Conservation (phyloP, 768 basidiomycete species). For the Lactifluus pinguis region DNA sequence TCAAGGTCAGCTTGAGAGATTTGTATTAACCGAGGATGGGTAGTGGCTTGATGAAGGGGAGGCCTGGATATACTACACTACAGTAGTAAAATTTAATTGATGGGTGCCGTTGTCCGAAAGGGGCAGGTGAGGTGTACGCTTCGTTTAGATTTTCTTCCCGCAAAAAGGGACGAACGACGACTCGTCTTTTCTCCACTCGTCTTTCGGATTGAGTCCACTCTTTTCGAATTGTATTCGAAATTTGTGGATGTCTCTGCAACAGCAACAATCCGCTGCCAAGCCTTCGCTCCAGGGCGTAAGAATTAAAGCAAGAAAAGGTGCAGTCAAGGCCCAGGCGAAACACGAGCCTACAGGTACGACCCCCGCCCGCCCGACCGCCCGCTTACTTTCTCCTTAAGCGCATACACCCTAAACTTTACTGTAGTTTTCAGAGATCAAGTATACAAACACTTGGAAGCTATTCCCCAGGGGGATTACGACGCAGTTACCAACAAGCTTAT, state of each 20-base stretch:
- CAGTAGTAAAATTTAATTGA: too few species aligned
- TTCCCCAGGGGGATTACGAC: constrained; percentile 74
- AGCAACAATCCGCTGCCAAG: constrained; percentile 73
- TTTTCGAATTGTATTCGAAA: constrained; percentile 28
- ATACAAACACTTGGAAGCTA: constrained; percentile 82
- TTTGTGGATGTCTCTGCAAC: constrained; percentile 91
- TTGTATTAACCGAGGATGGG: too few species aligned
- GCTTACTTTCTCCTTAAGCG: neutral
- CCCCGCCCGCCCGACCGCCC: neutral
- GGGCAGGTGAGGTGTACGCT: neutral
- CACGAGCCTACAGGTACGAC: constrained; percentile 72
- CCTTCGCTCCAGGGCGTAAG: constrained; percentile 89
- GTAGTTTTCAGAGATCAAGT: constrained; percentile 90
- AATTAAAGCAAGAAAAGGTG: constrained; percentile 90
- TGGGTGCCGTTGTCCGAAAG: neutral
- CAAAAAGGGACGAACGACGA: neutral
- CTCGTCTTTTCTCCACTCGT: neutral
- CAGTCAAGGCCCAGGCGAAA: constrained; percentile 86
- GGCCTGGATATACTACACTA: too few species aligned
- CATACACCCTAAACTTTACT: constrained; percentile 4
- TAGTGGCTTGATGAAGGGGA: too few species aligned
- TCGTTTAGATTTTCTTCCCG: neutral
- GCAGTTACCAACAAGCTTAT: constrained; percentile 74
- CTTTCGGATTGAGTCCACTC: constrained; percentile 13
- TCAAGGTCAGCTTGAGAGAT: too few species aligned